Conservation (phyloP, 441 rosid genomes). For the Heliophila coronopifolia region DNA sequence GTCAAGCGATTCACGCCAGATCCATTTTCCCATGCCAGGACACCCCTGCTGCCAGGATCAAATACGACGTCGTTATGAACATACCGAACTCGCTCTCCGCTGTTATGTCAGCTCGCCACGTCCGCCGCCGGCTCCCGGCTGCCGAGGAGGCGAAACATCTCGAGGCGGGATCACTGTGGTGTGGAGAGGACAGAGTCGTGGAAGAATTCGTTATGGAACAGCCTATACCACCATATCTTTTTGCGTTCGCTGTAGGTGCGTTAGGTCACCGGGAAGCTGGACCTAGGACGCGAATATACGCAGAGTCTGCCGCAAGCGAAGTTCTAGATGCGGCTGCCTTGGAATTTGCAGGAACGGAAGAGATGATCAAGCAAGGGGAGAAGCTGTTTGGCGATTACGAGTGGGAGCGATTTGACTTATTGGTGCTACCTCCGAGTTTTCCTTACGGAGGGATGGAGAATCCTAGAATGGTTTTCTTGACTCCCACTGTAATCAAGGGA, state of each 20-base stretch:
- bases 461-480: slow-evolving; percentile 84
- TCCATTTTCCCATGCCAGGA: slow-evolving; percentile 88
- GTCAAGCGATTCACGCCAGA: slow-evolving; percentile 80
- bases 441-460: slow-evolving; percentile 98
- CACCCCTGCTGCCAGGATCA: slow-evolving; percentile 70
- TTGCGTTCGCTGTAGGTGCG: slow-evolving; percentile 84
- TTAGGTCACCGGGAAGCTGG: slow-evolving; percentile 69
- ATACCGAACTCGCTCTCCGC: slow-evolving; percentile 59
- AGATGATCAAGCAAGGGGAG: slow-evolving; percentile 81
- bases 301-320: slow-evolving; percentile 39
- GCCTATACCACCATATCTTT: slow-evolving; percentile 78
- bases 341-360: slow-evolving; percentile 81
- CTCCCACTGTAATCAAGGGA: slow-evolving; percentile 89
- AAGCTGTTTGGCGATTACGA: slow-evolving; percentile 66
- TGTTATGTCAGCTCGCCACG: slow-evolving; percentile 75
- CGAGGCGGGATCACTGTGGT: slow-evolving; percentile 38
- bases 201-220: slow-evolving; percentile 84
- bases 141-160: slow-evolving; percentile 36
- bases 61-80: slow-evolving; percentile 57
- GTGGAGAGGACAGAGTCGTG: slow-evolving; percentile 58
- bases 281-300: slow-evolving; percentile 71
- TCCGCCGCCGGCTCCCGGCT: slow-evolving; percentile 49
- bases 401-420: slow-evolving; percentile 84
- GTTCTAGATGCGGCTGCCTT: slow-evolving; percentile 64
- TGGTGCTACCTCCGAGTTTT: slow-evolving; percentile 87